Evolutionary conservation across 768 basidiomycete species (phyloP), one percentile per base, ranked within the genome.

Genomic region (Piloderma croceum): DNA sequence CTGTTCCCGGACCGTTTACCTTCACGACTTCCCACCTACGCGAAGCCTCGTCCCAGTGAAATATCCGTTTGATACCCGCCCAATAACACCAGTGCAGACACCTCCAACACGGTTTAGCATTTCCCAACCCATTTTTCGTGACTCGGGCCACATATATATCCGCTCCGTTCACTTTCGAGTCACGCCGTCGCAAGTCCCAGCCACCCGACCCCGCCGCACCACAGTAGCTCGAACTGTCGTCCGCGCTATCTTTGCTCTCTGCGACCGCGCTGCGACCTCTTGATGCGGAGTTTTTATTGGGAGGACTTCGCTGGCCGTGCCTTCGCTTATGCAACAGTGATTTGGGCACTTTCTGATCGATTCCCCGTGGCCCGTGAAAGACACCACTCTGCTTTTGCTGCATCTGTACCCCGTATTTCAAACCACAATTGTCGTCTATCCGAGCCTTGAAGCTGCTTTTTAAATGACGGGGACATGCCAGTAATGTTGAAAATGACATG

Each of bases 71-170:
- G 43, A 79, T 67, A 0, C 75, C 75, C 17, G 74, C 73, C 75
- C 76, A 78, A 32, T 60, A 58, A 48, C 73, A 77, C 74, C 73
- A 79, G 40, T 72, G 67, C 23, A 79, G 42, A 41, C 76, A 77
- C 31, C 76, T 58, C 70, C 73, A 75, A 51, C 75, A 77, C 24
- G 76, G 77, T 52, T 63, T 65, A 11, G 74, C 69, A 36, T 57
- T 59, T n/a, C 72, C 74, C 54, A 70, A 55, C n/a, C 72, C 76
- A 18, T 57, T 57, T 52, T 71, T 73, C 13, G 67, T 73, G 39
- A 70, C 58, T 11, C 76, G 65, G 13, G 67, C 73, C 27, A 79
- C 74, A 37, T 76, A 78, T 19, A 78, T 52, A 51, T 77, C 76
- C 24, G 73, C 70, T 2, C 76, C 76, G 37, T 73, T 73, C 31